Evolutionary conservation across 257 asterid species (phyloP), one percentile per base, ranked within the genome.

Genomic region (Penstemon newberryi): DNA sequence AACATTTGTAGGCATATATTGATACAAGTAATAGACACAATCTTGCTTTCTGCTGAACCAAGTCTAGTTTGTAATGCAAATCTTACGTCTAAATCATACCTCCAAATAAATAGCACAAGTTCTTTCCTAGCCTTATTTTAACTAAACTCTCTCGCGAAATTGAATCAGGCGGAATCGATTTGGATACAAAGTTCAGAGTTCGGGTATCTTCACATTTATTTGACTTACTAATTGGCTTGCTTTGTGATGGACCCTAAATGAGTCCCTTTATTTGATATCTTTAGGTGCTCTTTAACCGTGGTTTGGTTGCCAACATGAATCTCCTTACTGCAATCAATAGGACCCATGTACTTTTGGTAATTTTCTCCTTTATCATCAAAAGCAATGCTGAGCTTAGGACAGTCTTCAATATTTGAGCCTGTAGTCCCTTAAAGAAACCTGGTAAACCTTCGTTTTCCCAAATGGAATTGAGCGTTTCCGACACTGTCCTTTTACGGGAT

Each of bases 361-460:
- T 87, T 76, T 91, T 91, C 83, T 89, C 96, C 76, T 91, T 91
- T 70, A 85, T 84, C 97, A 91, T 91, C 78, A 91, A 73, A 47
- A 89, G 87, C 82, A 91, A 67, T 1, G 97, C 97, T 54, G 95
- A 84, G 75, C 97, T 91, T 38, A 89, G 75, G 56, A 91, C 96
- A 5, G 97, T 91, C 81, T 91, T 91, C 69, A 91, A 79, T 70
- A 91, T 87, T 78, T 89, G 97, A 10, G 96, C 95, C 52, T 89
- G 88, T 69, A 91, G 75, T 10, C 97, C 97, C 80, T 91, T 91
- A 86, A 77, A 89, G 79, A 91, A 87, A n/a, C 97, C 95, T 6
- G 82, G 79, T 10, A 85, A 10, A 7, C 97, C 97, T 81, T 91
- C 97, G 75, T 76, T 85, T 70, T 82, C 82, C 87, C 91, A 91